These are phyloP conservation scores for Exophiala sideris DNA, from an alignment of 2,329 filamentous ascomycete species.

Conservation along the genomic window DNA sequence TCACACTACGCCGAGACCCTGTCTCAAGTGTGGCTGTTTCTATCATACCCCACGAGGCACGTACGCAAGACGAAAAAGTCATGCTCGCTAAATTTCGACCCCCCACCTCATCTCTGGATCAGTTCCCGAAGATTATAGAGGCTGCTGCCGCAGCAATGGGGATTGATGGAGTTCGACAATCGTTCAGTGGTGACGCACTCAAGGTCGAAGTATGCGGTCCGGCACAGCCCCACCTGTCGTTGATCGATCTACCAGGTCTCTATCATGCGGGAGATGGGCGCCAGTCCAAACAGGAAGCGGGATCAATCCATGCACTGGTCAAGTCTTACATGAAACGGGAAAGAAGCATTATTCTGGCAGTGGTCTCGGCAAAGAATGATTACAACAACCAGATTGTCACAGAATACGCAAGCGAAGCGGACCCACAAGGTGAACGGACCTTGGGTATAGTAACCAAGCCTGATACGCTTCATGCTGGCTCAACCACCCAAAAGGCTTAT, in stretches of 20 bases:
- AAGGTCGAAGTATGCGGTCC: conserved; percentile 31
- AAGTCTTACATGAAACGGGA: conserved; percentile 40
- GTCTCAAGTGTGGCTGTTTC: conserved; percentile 24
- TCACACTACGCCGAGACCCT: conserved; percentile 46
- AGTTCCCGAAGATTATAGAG: conserved; percentile 28
- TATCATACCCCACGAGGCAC: conserved; percentile 27
- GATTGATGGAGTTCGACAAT: conserved; percentile 16
- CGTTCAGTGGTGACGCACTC: conserved; percentile 37
- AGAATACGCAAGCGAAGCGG: conserved; percentile 31
- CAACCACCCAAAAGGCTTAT: conserved; percentile 28
- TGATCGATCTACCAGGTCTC: conserved; percentile 57
- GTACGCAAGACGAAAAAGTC: conserved; percentile 23
- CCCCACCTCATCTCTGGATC: conserved; percentile 25
- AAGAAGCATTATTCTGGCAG: conserved; percentile 46
- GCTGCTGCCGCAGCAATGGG: conserved; percentile 30
- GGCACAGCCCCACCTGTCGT: conserved; percentile 44
- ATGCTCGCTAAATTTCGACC: conserved; percentile 26
- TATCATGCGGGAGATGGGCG: conserved; percentile 50
- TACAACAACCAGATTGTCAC: conserved; percentile 40
- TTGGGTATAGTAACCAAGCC: conserved; percentile 47
- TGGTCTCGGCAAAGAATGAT: conserved; percentile 43
- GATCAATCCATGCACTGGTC: conserved; percentile 48
- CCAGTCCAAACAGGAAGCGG: conserved; percentile 36
- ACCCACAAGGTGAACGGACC: conserved; percentile 36
- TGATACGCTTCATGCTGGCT: conserved; percentile 36